Percentiles rank a stretch among this genome's conserved stretches.
phyloP scores from a whole-genome alignment of 1,284 basidiomycete species.

The Amylostereum areolatum region DNA sequence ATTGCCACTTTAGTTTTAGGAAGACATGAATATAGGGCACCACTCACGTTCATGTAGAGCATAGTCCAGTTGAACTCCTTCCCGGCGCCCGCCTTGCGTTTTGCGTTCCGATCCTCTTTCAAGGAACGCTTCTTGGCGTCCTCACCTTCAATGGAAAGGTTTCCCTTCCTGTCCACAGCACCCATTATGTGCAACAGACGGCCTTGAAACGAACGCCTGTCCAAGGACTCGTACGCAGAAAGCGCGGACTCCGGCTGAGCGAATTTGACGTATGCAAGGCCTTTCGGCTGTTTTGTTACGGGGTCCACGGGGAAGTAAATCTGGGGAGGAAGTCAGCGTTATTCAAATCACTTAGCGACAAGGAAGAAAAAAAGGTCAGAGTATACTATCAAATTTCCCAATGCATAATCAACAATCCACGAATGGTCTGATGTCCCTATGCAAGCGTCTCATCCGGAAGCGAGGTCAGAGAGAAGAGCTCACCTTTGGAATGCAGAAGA shows the following conservation, averaged over 20 bases:
- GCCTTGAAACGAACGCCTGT: slow-evolving; percentile 89
- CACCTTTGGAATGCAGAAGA: background rate
- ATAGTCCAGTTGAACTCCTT: slow-evolving; percentile 95
- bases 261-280: slow-evolving; percentile 84
- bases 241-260: slow-evolving; percentile 61
- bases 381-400: slow-evolving; percentile 41
- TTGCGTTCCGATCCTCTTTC: slow-evolving; percentile 66
- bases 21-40: slow-evolving; percentile 15
- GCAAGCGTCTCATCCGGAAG: slow-evolving; percentile 31
- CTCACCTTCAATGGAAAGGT: slow-evolving; percentile 37
- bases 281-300: slow-evolving; percentile 66
- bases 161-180: slow-evolving; percentile 61
- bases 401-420: slow-evolving; percentile 17
- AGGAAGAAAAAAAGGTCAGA: slow-evolving; percentile 16
- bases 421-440: slow-evolving; percentile 34
- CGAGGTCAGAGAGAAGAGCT: no score
- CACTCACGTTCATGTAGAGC: slow-evolving; percentile 94
- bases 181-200: slow-evolving; percentile 88
- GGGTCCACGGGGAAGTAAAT: slow-evolving; percentile 80
- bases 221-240: slow-evolving; percentile 72
- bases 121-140: slow-evolving; percentile 43
- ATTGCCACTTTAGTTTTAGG: slow-evolving; percentile 11
- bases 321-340: slow-evolving; percentile 30
- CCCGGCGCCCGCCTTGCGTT: slow-evolving; percentile 68
- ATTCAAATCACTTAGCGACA: slow-evolving; percentile 14